Conservation (phyloP, 192 early-diverging fungal genomes). For the Coemansia sp. region DNA sequence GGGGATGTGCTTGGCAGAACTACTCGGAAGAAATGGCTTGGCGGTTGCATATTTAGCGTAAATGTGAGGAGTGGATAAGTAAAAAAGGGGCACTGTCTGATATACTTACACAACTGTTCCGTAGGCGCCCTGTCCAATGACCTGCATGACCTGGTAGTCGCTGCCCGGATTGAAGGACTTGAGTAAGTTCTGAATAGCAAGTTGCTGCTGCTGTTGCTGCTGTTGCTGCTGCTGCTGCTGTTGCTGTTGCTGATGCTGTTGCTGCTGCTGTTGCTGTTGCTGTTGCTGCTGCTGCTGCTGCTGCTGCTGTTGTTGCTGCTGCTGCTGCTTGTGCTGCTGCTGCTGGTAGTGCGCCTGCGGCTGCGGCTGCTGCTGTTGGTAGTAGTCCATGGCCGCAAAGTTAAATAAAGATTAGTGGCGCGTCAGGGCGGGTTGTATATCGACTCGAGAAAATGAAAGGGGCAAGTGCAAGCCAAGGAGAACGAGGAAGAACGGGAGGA, state of each 20-base stretch:
- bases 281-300: slow-evolving; percentile 21
- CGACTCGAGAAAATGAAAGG: slow-evolving; percentile 3
- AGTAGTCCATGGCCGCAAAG: slow-evolving; percentile 28
- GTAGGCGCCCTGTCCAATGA: slow-evolving; percentile 91
- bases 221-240: slow-evolving; percentile 44
- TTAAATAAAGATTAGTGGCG: neutral
- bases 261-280: slow-evolving; percentile 19
- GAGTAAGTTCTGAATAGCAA: slow-evolving; percentile 49
- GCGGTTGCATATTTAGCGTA: neutral
- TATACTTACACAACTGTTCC: slow-evolving; percentile 82
- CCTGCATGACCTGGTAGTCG: slow-evolving; percentile 79
- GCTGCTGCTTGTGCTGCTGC: neutral
- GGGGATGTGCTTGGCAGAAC: slow-evolving; percentile 76
- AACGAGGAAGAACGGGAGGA: neutral
- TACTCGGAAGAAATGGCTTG: slow-evolving; percentile 42
- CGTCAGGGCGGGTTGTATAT: slow-evolving; percentile 1
- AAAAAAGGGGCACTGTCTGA: neutral
- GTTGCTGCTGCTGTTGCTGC: slow-evolving; percentile 40
- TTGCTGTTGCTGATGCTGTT: slow-evolving; percentile 23
- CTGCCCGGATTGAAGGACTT: slow-evolving; percentile 70
- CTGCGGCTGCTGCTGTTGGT: slow-evolving; percentile 1
- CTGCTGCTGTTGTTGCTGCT: slow-evolving; percentile 9
- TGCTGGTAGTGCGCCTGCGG: neutral
- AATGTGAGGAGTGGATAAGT: neutral
- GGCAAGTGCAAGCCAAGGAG: neutral